phyloP scores from a whole-genome alignment of 495 filamentous ascomycete genomes.

The Annulohypoxylon bovei region DNA sequence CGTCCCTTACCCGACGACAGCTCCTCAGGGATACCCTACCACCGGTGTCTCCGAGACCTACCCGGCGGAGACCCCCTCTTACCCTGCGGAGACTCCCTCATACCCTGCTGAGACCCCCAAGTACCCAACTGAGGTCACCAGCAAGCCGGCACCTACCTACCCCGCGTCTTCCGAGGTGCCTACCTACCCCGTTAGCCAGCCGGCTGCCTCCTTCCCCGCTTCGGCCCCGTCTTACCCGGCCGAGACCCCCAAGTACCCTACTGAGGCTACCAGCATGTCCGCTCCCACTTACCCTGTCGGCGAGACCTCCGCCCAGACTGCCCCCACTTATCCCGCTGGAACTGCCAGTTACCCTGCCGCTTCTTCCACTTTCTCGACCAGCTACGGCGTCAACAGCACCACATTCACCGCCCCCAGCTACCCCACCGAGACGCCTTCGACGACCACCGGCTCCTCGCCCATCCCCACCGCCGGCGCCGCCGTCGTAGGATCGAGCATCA shows the following conservation, averaged over 20 bases:
- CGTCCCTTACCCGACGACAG: conserved; percentile 21
- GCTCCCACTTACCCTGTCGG: not conserved
- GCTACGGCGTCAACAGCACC: conserved; percentile 13
- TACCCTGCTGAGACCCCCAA: conserved; percentile 3
- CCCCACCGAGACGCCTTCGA: conserved; percentile 21
- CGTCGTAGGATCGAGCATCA: conserved; percentile 30
- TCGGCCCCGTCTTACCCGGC: conserved; percentile 22
- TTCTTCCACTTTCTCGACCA: conserved; percentile 10
- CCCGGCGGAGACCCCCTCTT: conserved; percentile 17
- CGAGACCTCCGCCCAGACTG: not conserved
- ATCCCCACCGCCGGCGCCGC: conserved; percentile 41
- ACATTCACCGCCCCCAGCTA: conserved; percentile 18
- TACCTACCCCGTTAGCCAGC: conserved; percentile 24
- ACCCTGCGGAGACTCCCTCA: conserved; percentile 1
- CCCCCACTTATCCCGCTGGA: not conserved
- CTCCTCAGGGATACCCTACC: conserved; percentile 2
- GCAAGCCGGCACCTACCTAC: conserved; percentile 7
- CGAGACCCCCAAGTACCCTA: conserved; percentile 16
- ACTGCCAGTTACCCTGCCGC: not conserved
- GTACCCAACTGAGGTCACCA: not conserved
- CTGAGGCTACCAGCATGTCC: not conserved
- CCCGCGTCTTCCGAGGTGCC: not conserved
- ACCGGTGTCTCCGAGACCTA: conserved; percentile 13
- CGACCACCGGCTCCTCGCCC: conserved; percentile 15
- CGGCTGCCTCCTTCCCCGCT: conserved; percentile 20